Base-by-base conservation (phyloP, 768 basidiomycete genomes). In the Chalciporus chontae region DNA sequence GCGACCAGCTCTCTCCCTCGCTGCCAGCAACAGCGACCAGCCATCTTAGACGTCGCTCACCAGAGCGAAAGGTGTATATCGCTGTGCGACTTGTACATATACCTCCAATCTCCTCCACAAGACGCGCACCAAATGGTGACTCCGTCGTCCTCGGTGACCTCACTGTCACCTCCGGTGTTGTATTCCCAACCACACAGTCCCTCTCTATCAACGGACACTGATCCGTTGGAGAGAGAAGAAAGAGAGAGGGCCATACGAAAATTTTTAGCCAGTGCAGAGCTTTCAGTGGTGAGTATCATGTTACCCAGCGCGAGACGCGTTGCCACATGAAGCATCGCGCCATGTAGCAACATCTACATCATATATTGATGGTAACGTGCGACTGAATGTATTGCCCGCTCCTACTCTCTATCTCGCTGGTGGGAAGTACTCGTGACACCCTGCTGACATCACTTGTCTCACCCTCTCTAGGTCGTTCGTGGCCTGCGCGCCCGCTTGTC, bases 121-220 rank as follows among this genome's bases (percentile, higher is more conserved):
- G 67, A 61, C 68, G 68, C 66, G 66, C 66, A 52, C 54, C 61
- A 59, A 43, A 90, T 90, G 88, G 83, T 86, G 61, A 84, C 87
- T 34, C 85, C 89, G 50, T 81, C 85, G 53, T 90, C 87, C 59
- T 87, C 87, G 54, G 78, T 85, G 60, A 90, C 89, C 65, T 89
- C 88, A 51, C 83, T 85, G 61, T 91, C 89, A 43, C 89, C 89
- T 21, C 83, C 84, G 55, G 74, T 83, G 66, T 69, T 78, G 64
- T 86, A 79, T 73, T 72, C 81, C 50, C 75, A 76, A 50, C 77
- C 68, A 29, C 57, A 70, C 67, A 67, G 70, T 40, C 61, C 71
- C 47, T 68, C 70, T 26, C 58, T 73, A 57, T 69, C 73, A 52
- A 66, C 67, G 13, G 77, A 79, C 61, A 61, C 71, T 29, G 66